Conservation (phyloP, 1,284 basidiomycete genomes). For the Fereydounia khargensis region DNA sequence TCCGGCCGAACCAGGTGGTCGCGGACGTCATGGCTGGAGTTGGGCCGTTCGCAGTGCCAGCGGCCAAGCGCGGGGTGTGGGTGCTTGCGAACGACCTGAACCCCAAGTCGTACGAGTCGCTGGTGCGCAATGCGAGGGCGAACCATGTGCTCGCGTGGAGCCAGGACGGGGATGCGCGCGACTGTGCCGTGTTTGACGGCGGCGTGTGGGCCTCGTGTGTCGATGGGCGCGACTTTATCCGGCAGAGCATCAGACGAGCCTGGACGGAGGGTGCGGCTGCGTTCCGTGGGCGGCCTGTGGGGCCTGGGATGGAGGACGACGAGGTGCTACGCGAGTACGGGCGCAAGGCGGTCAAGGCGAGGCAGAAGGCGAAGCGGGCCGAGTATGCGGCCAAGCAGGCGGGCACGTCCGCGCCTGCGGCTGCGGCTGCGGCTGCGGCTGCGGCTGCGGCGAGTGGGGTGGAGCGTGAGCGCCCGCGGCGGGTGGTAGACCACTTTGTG, state of each 20-base stretch:
- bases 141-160: slow-evolving; percentile 32
- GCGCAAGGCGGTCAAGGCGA: slow-evolving; percentile 11
- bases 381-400: slow-evolving; percentile 1
- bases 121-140: slow-evolving; percentile 57
- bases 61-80: slow-evolving; percentile 73
- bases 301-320: slow-evolving; percentile 13
- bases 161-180: not conserved
- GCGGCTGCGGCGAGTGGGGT: not conserved
- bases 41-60: slow-evolving; percentile 91
- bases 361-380: slow-evolving; percentile 3
- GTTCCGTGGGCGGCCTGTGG: slow-evolving; percentile 19
- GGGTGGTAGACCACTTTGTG: slow-evolving; percentile 71
- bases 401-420: not conserved
- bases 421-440: not conserved
- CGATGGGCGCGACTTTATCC: slow-evolving; percentile 45
- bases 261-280: slow-evolving; percentile 41
- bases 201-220: slow-evolving; percentile 24
- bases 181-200: slow-evolving; percentile 9
- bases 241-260: slow-evolving; percentile 11
- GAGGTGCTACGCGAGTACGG: slow-evolving; percentile 7
- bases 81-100: slow-evolving; percentile 94
- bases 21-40: slow-evolving; percentile 97
- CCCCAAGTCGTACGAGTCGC: slow-evolving; percentile 77
- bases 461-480: slow-evolving; percentile 1
- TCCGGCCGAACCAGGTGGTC: slow-evolving; percentile 68